Evolutionary conservation across 2,329 filamentous ascomycete species (phyloP).

Genomic region (Cercospora brassicicola): DNA sequence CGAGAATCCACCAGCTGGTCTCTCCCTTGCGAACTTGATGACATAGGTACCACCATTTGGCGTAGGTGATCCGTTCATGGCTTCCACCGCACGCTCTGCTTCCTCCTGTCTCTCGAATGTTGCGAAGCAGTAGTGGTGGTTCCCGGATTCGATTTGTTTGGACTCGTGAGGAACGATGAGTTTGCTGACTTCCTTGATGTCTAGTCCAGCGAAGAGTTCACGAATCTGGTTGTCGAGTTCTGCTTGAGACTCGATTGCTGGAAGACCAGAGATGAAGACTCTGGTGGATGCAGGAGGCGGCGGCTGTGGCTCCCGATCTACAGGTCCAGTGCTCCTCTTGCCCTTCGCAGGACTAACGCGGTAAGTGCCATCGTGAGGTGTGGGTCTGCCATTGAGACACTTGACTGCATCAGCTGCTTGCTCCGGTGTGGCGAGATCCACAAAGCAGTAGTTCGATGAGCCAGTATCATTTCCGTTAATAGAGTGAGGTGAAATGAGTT

Average conservation of each 20-base stretch:
- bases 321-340: slow-evolving; percentile 10
- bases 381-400: slow-evolving; percentile 30
- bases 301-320: neutral
- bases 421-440: slow-evolving; percentile 33
- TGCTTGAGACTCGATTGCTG: slow-evolving; percentile 46
- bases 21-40: slow-evolving; percentile 24
- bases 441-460: slow-evolving; percentile 35
- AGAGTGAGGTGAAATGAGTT: slow-evolving; percentile 39
- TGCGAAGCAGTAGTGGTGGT: slow-evolving; percentile 38
- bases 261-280: slow-evolving; percentile 50
- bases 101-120: slow-evolving; percentile 33
- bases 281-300: neutral
- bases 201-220: slow-evolving; percentile 48
- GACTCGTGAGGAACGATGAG: slow-evolving; percentile 34
- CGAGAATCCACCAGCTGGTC: slow-evolving; percentile 6
- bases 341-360: slow-evolving; percentile 25
- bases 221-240: slow-evolving; percentile 46
- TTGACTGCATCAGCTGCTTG: slow-evolving; percentile 31
- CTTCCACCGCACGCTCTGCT: slow-evolving; percentile 27
- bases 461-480: slow-evolving; percentile 3
- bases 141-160: slow-evolving; percentile 10
- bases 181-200: slow-evolving; percentile 52
- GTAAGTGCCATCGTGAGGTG: slow-evolving; percentile 25
- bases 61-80: slow-evolving; percentile 31
- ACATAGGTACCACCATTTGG: slow-evolving; percentile 27